phyloP scores from a whole-genome alignment of 305 asterid species.

The Solanum hybrid region DNA sequence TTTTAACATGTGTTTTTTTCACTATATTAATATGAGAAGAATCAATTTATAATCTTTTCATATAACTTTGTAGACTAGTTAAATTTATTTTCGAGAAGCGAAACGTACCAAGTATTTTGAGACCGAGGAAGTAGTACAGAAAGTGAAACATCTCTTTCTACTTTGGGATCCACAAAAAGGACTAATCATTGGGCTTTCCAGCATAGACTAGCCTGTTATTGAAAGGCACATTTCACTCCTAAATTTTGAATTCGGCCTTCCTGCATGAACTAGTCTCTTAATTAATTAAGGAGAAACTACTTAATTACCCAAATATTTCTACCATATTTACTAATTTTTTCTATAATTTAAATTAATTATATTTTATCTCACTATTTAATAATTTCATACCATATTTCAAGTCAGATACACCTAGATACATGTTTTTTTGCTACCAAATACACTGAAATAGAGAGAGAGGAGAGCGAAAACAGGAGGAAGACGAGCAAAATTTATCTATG shows the following conservation, averaged over 20 bases:
- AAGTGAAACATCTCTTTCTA: neutral
- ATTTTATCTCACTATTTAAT: too few relatives aligned
- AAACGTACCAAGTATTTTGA: neutral
- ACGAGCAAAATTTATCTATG: accelerated
- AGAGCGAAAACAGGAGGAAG: accelerated
- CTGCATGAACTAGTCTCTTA: neutral
- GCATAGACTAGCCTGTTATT: neutral
- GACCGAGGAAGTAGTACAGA: too few relatives aligned
- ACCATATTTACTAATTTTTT: too few relatives aligned
- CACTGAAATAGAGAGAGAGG: too few relatives aligned
- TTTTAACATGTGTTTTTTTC: neutral
- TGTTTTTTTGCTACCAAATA: neutral
- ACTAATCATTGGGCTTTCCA: neutral
- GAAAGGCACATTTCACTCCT: neutral
- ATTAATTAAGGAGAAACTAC: neutral
- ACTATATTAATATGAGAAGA: neutral
- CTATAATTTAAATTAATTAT: too few relatives aligned
- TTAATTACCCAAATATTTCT: neutral
- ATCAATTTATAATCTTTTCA: neutral
- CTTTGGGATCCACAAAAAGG: neutral
- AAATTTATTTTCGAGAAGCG: neutral
- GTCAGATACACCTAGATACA: too few relatives aligned
- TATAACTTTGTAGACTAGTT: neutral
- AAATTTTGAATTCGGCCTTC: neutral
- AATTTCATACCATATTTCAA: neutral